Percentiles rank a stretch among this genome's conserved stretches.
These are phyloP conservation scores for Boletus rubroflammeus DNA, from an alignment of 768 basidiomycete genomes.

Conservation along the genomic window DNA sequence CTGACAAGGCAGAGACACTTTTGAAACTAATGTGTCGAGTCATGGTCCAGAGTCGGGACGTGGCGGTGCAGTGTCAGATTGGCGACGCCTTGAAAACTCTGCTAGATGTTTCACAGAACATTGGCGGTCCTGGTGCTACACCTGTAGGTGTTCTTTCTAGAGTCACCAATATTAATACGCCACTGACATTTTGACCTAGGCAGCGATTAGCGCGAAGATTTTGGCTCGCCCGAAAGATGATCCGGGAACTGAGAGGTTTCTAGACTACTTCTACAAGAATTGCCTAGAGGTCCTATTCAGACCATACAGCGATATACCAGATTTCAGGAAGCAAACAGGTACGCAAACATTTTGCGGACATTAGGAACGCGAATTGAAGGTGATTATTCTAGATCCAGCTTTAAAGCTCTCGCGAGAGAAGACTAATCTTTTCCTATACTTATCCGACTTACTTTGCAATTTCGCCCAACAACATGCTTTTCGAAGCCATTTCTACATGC, in stretches of 20 bases:
- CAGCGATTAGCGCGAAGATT: conserved; percentile 39
- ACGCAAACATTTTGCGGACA: neutral
- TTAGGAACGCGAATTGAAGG: conserved; percentile 3
- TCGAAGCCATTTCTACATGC: conserved; percentile 86
- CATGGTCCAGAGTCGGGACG: conserved; percentile 73
- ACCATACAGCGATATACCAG: conserved; percentile 72
- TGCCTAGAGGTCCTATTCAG: conserved; percentile 76
- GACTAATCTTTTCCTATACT: conserved; percentile 80
- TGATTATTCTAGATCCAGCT: conserved; percentile 40
- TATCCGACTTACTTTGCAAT: conserved; percentile 88
- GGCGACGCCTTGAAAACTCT: conserved; percentile 83
- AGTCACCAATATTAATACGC: neutral
- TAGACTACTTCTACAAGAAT: conserved; percentile 91
- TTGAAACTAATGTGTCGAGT: conserved; percentile 72
- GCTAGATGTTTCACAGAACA: conserved; percentile 66
- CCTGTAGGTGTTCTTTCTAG: conserved; percentile 26
- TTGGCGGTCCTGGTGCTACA: conserved; percentile 35
- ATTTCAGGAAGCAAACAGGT: conserved; percentile 55
- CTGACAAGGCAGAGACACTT: conserved; percentile 68
- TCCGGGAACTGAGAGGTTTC: conserved; percentile 80
- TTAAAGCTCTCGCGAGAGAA: conserved; percentile 65
- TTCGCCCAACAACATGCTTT: conserved; percentile 88
- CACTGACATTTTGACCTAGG: conserved; percentile 15
- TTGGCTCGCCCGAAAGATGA: conserved; percentile 71
- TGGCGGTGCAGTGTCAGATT: conserved; percentile 87